Conservation (phyloP, 1,284 basidiomycete genomes). For the Sanghuangporus weigelae region DNA sequence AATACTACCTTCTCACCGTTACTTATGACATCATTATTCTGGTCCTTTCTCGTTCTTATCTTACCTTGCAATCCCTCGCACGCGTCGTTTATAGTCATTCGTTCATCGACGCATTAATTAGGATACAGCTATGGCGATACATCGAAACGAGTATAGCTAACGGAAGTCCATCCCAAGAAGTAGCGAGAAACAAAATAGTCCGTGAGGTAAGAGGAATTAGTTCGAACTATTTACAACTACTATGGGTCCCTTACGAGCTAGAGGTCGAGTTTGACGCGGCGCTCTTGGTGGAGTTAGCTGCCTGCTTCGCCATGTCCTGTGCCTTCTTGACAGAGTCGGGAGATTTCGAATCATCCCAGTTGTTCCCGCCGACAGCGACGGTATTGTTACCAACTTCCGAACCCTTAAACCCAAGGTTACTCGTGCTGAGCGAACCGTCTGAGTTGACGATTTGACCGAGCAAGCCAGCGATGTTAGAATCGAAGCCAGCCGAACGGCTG, state of each 20-base stretch:
- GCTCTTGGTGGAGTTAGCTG: slow-evolving; percentile 24
- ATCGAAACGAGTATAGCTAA: not conserved
- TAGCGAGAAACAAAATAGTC: not conserved
- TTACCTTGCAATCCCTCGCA: not conserved
- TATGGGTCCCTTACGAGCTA: slow-evolving; percentile 7
- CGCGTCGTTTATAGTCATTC: not conserved
- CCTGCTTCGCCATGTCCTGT: slow-evolving; percentile 4
- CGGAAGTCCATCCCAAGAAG: not conserved
- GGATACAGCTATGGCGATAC: not conserved
- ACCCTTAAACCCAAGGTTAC: slow-evolving; percentile 22
- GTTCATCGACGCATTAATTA: not conserved
- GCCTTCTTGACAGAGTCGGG: slow-evolving; percentile 19
- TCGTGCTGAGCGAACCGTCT: slow-evolving; percentile 17
- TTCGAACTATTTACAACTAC: slow-evolving; percentile 2
- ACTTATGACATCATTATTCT: not conserved
- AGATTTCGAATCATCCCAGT: slow-evolving; percentile 22
- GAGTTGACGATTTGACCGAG: slow-evolving; percentile 16
- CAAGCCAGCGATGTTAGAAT: slow-evolving; percentile 18
- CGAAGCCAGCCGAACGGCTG: slow-evolving; percentile 16
- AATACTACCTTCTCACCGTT: not conserved
- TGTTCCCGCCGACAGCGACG: slow-evolving; percentile 19
- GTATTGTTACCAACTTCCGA: slow-evolving; percentile 20
- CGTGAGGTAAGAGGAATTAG: not conserved
- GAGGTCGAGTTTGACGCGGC: slow-evolving; percentile 24
- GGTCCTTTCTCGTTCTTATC: not conserved